Base-by-base conservation (phyloP, 768 basidiomycete species). In the Phanerodontia chrysosporium region DNA sequence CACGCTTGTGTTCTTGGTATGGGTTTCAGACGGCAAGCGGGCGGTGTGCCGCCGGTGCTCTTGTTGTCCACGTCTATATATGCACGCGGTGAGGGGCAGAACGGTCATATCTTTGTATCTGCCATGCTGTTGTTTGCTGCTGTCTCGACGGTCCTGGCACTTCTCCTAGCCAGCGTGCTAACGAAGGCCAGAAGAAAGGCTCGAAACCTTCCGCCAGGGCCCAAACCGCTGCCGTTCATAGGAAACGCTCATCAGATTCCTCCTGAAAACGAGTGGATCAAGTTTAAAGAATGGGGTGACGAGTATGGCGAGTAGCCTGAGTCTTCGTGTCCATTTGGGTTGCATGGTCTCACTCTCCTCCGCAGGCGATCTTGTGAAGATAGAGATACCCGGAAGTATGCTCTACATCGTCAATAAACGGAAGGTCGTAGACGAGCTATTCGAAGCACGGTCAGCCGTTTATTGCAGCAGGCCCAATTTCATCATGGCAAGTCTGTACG, bases 401-500 rank as follows among this genome's bases (percentile, higher is more conserved):
- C 49, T 69, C n/a, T 28, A 69, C 18, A 35, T 69, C 22, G 32
- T 70, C 32, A 65, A 63, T 35, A 64, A 65, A 14, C 55, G 36
- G 1, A 28, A 63, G 21, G 62, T 63, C 8, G 64, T 64, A 13
- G 27, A 48, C 0, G 70, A 72, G 2, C 65, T 72, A 22, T 57
- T 72, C 13, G 68, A 69, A 45, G 68, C 60, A 32, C 65, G 66
- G 1, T 62, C 64, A 21, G 54, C 65, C 0, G 62, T 64, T 0
- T 70, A 69, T 48, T 70, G 69, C 0, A 65, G 66, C 22, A 51
- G 68, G 45, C 58, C 67, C 0, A 55, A 57, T 16, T 58, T 66
- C 2, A 51, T 59, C 22, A 62, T 69, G 56, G 32, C 51, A 44
- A 22, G 56, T 59, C 58, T 61, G 56, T 54, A 45, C 35, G 32